Base-by-base conservation (phyloP, 306 rosid species). In the Lithocarpus polystachyus region DNA sequence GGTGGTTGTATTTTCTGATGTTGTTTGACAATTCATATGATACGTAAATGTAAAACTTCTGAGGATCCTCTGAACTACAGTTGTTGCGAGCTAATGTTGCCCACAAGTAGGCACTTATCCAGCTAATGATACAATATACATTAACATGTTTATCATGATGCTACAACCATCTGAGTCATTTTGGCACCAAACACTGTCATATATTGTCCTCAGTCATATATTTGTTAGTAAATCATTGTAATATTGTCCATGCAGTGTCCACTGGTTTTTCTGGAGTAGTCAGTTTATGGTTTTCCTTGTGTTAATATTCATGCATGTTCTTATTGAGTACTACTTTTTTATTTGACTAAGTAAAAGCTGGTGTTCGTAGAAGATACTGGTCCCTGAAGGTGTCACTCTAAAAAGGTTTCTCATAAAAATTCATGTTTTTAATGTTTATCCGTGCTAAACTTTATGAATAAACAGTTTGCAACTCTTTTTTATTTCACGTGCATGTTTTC, bases 1-100 rank as follows among this genome's bases (percentile, higher is more conserved):
- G 55, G 24, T 45, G 61, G 67, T 79, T 80, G 61, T 71, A 73
- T 77, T 56, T 64, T 75, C 75, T 35, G 71, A 75, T 62, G n/a
- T 68, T 67, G 72, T 33, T 68, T 68, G 43, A 54, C 56, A 67
- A 62, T 69, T 33, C 65, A 11, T 37, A 40, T 19, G 45, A 18
- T 45, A 56, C 17, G 5, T 24, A 56, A 68, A 29, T 77, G 33
- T 64, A 13, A 45, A 40, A 77, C 23, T 70, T 56, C 59, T 22
- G 17, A n/a, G 12, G 69, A 37, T 56, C 56, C 68, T 64, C 4
- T 64, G 12, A 18, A 64, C 23, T 64, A 28, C 40, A 17, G 22
- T 17, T 3, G 19, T 64, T 29, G 70, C 23, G 3, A 28, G 23
- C 45, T 22, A 29, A 29, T 64, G 45, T 64, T 28, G 5, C 45